These are phyloP conservation scores for Pseudopediastrum boryanum DNA, from an alignment of 139 green algal genomes.

Conservation along the genomic window DNA sequence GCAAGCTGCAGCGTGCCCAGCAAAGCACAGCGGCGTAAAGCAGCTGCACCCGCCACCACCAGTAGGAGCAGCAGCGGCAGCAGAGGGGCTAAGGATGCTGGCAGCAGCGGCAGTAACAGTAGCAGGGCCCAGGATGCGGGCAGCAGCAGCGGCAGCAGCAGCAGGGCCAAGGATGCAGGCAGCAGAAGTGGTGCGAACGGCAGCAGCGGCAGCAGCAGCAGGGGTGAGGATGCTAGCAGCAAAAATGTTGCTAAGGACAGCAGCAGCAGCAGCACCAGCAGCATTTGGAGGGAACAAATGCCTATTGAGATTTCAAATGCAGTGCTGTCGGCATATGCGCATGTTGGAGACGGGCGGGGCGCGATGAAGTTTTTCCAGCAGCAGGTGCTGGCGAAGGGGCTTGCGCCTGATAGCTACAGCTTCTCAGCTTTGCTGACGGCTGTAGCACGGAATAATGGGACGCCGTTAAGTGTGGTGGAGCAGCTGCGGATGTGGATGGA, in stretches of 20 bases:
- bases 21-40: neutral
- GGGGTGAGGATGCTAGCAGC: conserved; percentile 5
- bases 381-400: conserved; percentile 18
- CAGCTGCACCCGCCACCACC: neutral
- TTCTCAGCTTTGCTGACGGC: conserved; percentile 52
- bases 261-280: neutral
- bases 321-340: conserved; percentile 34
- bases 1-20: neutral
- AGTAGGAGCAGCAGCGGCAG: neutral
- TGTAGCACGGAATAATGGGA: neutral
- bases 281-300: neutral
- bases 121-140: too few species aligned
- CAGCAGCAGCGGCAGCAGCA: too few species aligned
- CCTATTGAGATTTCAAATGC: conserved; percentile 26
- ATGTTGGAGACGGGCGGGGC: conserved; percentile 2
- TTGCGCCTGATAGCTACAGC: conserved; percentile 51
- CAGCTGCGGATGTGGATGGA: conserved; percentile 35
- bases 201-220: neutral
- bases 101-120: too few species aligned
- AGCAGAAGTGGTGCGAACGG: too few species aligned
- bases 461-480: conserved; percentile 37
- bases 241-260: neutral
- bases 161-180: too few species aligned
- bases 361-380: conserved; percentile 4
- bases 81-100: too few species aligned